These are phyloP conservation scores for Candida mattraensis DNA, from an alignment of 805 yeast genomes.

Conservation along the genomic window DNA sequence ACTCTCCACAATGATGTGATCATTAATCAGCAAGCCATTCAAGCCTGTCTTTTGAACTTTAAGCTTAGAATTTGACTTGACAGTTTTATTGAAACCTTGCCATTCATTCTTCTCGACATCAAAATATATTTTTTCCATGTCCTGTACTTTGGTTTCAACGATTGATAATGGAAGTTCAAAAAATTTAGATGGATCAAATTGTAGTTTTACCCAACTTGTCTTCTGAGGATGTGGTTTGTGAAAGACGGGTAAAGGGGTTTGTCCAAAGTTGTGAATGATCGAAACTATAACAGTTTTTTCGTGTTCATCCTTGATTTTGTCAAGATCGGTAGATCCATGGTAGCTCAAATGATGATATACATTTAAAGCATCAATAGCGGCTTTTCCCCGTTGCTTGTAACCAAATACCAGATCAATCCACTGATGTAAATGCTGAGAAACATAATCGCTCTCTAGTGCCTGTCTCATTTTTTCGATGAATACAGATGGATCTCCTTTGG, in stretches of 20 bases:
- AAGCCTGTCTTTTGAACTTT: slow-evolving; percentile 12
- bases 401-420: slow-evolving; percentile 92
- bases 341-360: slow-evolving; percentile 85
- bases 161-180: slow-evolving; percentile 38
- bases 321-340: slow-evolving; percentile 79
- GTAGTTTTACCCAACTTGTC: slow-evolving; percentile 39
- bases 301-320: slow-evolving; percentile 66
- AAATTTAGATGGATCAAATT: slow-evolving; percentile 33
- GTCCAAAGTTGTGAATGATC: slow-evolving; percentile 89
- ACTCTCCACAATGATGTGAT: slow-evolving; percentile 39
- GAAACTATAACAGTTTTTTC: slow-evolving; percentile 79
- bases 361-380: slow-evolving; percentile 65
- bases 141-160: slow-evolving; percentile 44
- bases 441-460: slow-evolving; percentile 82
- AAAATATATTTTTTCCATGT: slow-evolving; percentile 43
- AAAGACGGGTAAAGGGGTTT: slow-evolving; percentile 78
- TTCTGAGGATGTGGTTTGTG: slow-evolving; percentile 61
- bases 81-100: slow-evolving; percentile 42
- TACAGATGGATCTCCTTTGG: slow-evolving; percentile 69
- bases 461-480: slow-evolving; percentile 76
- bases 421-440: slow-evolving; percentile 68
- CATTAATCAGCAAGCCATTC: slow-evolving; percentile 37
- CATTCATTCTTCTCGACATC: slow-evolving; percentile 45
- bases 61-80: slow-evolving; percentile 5
- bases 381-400: slow-evolving; percentile 68